Evolutionary conservation across 1,284 basidiomycete genomes (phyloP).

Genomic region (Malassezia caprae): DNA sequence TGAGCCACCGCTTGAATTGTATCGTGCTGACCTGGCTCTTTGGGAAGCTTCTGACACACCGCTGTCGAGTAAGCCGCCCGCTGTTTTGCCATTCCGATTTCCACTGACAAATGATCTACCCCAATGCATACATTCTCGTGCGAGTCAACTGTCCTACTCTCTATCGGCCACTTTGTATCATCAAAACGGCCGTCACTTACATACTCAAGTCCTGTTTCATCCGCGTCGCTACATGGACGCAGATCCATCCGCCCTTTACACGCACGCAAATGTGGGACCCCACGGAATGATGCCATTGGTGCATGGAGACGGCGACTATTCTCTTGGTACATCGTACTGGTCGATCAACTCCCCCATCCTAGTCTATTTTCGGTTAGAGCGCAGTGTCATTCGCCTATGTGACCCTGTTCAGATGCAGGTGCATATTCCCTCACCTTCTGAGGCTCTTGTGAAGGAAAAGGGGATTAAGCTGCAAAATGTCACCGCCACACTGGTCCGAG

Average conservation of each 20-base stretch:
- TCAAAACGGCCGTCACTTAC: conserved; percentile 12
- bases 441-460: conserved; percentile 24
- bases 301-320: conserved; percentile 16
- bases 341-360: conserved; percentile 20
- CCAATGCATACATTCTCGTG: conserved; percentile 39
- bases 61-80: conserved; percentile 19
- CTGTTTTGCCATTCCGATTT: conserved; percentile 38
- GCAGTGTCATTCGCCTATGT: conserved; percentile 38
- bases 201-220: conserved; percentile 28
- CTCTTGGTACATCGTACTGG: conserved; percentile 30
- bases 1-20: conserved; percentile 23
- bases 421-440: conserved; percentile 35
- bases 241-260: conserved; percentile 3
- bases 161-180: conserved; percentile 31
- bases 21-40: conserved; percentile 22
- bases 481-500: conserved; percentile 34
- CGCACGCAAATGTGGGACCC: conserved; percentile 18
- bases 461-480: conserved; percentile 34
- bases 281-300: conserved; percentile 16
- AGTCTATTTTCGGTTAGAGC: conserved; percentile 32
- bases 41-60: conserved; percentile 20
- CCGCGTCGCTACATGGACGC: conserved; percentile 35
- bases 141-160: conserved; percentile 30
- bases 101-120: conserved; percentile 37
- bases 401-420: conserved; percentile 40